These are phyloP conservation scores for Trichophyton verrucosum DNA, from an alignment of 2,329 filamentous ascomycete species.

Conservation along the genomic window DNA sequence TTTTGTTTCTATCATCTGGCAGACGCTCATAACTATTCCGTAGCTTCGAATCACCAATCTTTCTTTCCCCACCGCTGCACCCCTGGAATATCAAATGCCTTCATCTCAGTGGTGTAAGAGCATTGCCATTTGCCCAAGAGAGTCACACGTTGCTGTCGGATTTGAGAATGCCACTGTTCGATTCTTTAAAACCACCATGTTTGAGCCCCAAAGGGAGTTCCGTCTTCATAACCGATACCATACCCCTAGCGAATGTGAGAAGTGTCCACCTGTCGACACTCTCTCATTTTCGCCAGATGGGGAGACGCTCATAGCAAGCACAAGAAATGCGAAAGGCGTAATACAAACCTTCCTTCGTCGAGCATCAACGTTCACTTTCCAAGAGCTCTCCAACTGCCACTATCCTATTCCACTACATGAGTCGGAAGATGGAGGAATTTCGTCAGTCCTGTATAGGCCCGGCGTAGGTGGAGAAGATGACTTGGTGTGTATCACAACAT, in stretches of 20 bases:
- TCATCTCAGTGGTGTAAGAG: conserved; percentile 30
- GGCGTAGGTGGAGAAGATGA: conserved; percentile 24
- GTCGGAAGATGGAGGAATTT: conserved; percentile 32
- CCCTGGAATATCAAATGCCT: conserved; percentile 31
- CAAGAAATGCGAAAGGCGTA: conserved; percentile 26
- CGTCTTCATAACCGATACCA: conserved; percentile 26
- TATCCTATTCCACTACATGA: conserved; percentile 32
- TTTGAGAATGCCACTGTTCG: conserved; percentile 31
- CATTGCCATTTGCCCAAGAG: conserved; percentile 29
- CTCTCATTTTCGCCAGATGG: conserved; percentile 32
- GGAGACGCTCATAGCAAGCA: conserved; percentile 29
- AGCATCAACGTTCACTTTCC: conserved; percentile 27
- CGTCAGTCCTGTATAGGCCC: conserved; percentile 27
- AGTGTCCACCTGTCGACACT: conserved; percentile 30
- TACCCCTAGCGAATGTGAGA: conserved; percentile 25
- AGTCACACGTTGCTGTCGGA: conserved; percentile 31
- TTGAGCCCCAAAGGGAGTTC: conserved; percentile 28
- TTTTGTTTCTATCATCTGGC: background rate
- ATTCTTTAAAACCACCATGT: conserved; percentile 28
- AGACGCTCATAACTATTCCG: background rate
- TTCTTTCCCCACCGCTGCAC: conserved; percentile 19
- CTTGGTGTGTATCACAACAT: conserved; percentile 31
- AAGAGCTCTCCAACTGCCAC: conserved; percentile 26
- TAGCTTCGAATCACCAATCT: conserved; percentile 31
- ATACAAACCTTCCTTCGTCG: conserved; percentile 30